Evolutionary conservation across 352 stramenopile genomes (phyloP).

Genomic region (Globisporangium barbulae): DNA sequence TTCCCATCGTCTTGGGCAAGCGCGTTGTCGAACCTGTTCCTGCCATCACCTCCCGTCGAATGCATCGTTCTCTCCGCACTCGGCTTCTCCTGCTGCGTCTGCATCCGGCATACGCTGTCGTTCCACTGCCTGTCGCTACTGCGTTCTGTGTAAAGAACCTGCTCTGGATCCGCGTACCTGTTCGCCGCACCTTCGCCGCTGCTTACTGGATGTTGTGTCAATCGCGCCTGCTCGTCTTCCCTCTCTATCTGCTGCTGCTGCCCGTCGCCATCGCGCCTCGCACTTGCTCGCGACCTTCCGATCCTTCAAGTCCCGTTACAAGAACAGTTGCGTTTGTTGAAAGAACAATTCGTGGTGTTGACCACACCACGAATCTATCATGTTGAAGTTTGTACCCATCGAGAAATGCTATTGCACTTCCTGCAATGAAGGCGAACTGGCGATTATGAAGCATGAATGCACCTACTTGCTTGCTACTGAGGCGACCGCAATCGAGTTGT

Average conservation of each 20-base stretch:
- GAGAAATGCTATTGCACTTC: background rate
- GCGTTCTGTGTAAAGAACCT: background rate
- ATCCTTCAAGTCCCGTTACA: constrained; percentile 10
- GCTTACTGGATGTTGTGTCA: background rate
- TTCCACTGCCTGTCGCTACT: background rate
- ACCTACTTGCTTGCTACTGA: constrained; percentile 4
- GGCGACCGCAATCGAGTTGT: constrained; percentile 15
- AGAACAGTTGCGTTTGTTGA: constrained; percentile 9
- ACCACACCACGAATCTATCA: constrained; percentile 1
- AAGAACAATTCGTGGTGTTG: background rate
- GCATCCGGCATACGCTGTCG: background rate
- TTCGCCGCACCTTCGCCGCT: background rate
- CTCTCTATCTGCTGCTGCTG: too few relatives aligned
- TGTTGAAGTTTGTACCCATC: constrained; percentile 1
- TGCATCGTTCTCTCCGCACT: background rate
- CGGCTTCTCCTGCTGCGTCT: background rate
- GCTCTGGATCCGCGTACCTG: background rate
- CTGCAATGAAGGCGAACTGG: constrained; percentile 1
- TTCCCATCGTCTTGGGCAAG: background rate
- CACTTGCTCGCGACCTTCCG: too few relatives aligned
- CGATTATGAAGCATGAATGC: constrained; percentile 10
- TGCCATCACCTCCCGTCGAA: background rate
- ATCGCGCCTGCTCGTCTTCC: background rate
- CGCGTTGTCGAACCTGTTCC: background rate
- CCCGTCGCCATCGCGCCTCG: too few relatives aligned